A percentile compares a stretch with the other conserved stretches of the same genome.
Conservation (phyloP, 257 asterid genomes). For the Solanum corneliomulleri region DNA sequence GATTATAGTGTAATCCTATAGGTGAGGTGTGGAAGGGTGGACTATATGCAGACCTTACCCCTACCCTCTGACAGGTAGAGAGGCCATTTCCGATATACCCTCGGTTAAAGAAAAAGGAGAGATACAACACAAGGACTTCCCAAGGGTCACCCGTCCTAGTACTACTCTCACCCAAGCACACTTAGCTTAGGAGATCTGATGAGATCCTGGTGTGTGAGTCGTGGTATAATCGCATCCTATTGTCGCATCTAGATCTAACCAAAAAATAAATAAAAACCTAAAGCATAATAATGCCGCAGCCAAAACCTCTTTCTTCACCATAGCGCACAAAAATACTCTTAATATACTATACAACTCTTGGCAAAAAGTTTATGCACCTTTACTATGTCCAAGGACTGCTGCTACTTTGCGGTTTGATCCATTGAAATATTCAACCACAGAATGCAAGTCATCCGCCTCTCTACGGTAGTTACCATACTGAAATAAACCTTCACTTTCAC, state of each 20-base stretch:
- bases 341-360: background rate
- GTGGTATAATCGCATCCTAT: background rate
- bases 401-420: constrained; percentile 33
- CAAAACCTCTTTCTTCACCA: background rate
- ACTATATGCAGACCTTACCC: background rate
- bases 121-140: background rate
- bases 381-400: constrained; percentile 82
- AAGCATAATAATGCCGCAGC: background rate
- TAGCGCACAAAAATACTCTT: background rate
- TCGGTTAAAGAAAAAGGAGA: background rate
- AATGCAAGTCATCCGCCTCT: constrained; percentile 68
- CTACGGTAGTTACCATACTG: constrained; percentile 48
- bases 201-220: background rate
- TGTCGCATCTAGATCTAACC: background rate
- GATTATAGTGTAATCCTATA: background rate
- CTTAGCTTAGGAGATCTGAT: background rate
- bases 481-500: constrained; percentile 90
- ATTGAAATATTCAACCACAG: constrained; percentile 58
- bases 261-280: background rate
- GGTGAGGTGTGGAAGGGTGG: background rate
- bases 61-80: background rate
- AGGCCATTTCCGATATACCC: background rate
- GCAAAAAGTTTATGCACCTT: constrained; percentile 34
- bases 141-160: background rate
- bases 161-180: background rate